Base-by-base conservation (phyloP, 2,329 filamentous ascomycete genomes). In the Parascedosporium putredinis region DNA sequence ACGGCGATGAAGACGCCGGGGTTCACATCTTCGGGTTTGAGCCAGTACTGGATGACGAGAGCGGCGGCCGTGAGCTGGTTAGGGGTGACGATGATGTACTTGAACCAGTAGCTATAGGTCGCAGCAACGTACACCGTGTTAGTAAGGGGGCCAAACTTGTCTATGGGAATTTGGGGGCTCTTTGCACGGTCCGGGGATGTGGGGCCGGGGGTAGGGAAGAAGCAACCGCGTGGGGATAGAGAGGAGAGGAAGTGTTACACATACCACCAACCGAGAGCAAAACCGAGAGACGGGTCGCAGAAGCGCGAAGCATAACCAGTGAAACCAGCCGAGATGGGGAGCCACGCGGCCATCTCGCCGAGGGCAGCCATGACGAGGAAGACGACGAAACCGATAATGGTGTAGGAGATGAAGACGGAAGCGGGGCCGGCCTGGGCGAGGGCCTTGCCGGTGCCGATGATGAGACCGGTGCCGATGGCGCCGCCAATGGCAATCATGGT, bases 81-180 rank as follows among this genome's bases (percentile, higher is more conserved):
- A 1, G 88, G 87, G 1, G 86, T 89, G 46, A 86, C 77, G 59
- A 94, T 90, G 62, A 93, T 86, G 64, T 93, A 93, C 79, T 90
- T 76, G 67, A 82, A 76, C 76, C 79, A 86, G 56, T 75, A 75
- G 38, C 72, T 74, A 50, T 5, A 2, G 3, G 12, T 27, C n/a
- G n/a, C n/a, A n/a, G n/a, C n/a, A n/a, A n/a, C n/a, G n/a, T n/a
- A n/a, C n/a, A n/a, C n/a, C n/a, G n/a, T n/a, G n/a, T n/a, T n/a
- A n/a, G n/a, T n/a, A n/a, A n/a, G n/a, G n/a, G n/a, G n/a, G n/a
- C n/a, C n/a, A n/a, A n/a, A n/a, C n/a, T n/a, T n/a, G n/a, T n/a
- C n/a, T n/a, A n/a, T n/a, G n/a, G n/a, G n/a, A n/a, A n/a, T n/a
- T n/a, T n/a, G n/a, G n/a, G n/a, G n/a, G n/a, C n/a, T n/a, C n/a